Evolutionary conservation across 805 yeast genomes (phyloP), one percentile per base, ranked within the genome.

Genomic region (Kazachstania martiniae): DNA sequence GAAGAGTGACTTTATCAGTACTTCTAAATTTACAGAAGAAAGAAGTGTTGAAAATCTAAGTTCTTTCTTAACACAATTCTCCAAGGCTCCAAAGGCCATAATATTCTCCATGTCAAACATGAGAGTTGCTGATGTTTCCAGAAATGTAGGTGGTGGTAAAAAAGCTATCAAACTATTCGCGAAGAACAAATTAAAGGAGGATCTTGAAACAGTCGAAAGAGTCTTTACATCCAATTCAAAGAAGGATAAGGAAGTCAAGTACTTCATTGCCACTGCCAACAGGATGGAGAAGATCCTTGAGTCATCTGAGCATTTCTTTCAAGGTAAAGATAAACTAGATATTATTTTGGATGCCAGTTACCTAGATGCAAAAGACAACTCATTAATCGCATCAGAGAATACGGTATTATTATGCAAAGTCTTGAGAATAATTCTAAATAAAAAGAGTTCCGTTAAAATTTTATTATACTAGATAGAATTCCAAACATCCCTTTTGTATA

Each of bases 41-140:
- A 65, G 94, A 40, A 65, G 50, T 23, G 54, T 82, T 37, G 74
- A 66, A 2, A 72, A 75, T 41, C 61, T 81, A 34, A 55, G 69
- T 3, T 59, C 58, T 15, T 86, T 74, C 49, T 57, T 84, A 21
- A 61, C 62, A 24, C 54, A 59, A 24, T 70, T 65, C 38, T 70
- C 78, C 47, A 64, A 53, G 42, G 58, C 68, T 18, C 58, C 59
- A 15, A 46, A 57, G n/a, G 58, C 66, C 1, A 44, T 62, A 61
- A 68, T 57, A 51, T 74, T 41, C 56, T 77, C 87, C 1, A 69
- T 80, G 64, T 83, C 94, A 0, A 91, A 94, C 8, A 62, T 85
- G 16, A 68, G 96, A 43, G 91, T 85, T 2, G 89, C 95, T 47
- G 95, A 87, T 46, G 67, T 85, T 3, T 78, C 71, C 49, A 69